Base-by-base conservation (phyloP, 2,329 filamentous ascomycete genomes). In the Arthrobotrys musiformis region DNA sequence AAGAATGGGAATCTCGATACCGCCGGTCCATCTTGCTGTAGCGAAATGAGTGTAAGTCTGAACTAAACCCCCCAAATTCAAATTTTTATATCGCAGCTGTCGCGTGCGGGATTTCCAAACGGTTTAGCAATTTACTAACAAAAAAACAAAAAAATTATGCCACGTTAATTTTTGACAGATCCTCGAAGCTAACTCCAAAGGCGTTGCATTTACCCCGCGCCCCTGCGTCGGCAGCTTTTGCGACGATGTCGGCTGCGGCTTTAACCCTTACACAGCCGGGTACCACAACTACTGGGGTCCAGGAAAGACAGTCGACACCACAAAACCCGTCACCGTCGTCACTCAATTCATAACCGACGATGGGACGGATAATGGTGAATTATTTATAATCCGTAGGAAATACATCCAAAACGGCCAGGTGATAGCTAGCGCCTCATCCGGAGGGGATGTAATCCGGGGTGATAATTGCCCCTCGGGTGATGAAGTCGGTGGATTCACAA, bases 11-110 rank as follows among this genome's bases (percentile, higher is more conserved):
- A 82, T 56, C 82, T 84, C 85, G 63, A 83, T 81, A 28, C 81
- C 83, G 52, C 50, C 1, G 73, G 73, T 1, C 22, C 66, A 24
- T 82, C 84, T 1, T 88, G 87, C 84, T 88, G 87, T 79, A 87
- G 86, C 79, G 86, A 88, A 80, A 85, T 88, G 81, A 86, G 88
- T 74, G 86, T 88, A 70, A 42, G 40, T 42, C 40, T 17, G 2
- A 9, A 7, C 37, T 40, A 28, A 50, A 15, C 1, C 22, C n/a
- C n/a, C 7, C 17, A 42, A 3, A 2, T 1, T n/a, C 37, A n/a
- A n/a, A n/a, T 35, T 35, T 35, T n/a, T 15, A 44, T 61, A 30
- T n/a, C 26, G 6, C 37, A 63, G 66, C 68, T 79, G 73, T 67
- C 78, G 78, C 74, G 72, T 42, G 67, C 69, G 73, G 78, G 62